Percentiles rank a stretch among this genome's conserved stretches.
phyloP scores from a whole-genome alignment of 306 rosid genomes.

The Pyrus bretschneideri region DNA sequence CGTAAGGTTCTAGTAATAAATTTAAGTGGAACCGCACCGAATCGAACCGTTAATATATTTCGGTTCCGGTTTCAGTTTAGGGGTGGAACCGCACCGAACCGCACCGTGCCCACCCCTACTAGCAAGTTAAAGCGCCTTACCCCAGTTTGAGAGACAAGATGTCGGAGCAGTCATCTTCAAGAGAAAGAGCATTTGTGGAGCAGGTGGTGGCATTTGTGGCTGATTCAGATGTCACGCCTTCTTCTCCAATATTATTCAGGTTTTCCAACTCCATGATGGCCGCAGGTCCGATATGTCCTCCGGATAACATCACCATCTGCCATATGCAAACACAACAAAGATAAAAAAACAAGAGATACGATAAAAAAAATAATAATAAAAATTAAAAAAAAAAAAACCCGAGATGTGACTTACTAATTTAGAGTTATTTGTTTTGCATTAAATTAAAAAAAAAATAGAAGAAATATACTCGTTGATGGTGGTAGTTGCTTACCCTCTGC shows the following conservation, averaged over 20 bases:
- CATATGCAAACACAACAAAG: not conserved
- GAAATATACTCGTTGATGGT: not conserved
- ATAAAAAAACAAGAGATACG: not conserved
- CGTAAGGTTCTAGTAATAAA: too few relatives aligned
- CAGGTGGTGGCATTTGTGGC: not conserved
- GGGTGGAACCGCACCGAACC: too few relatives aligned
- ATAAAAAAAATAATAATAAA: too few relatives aligned
- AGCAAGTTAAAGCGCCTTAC: not conserved
- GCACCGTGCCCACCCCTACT: too few relatives aligned
- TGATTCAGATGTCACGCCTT: not conserved
- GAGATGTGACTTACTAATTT: too few relatives aligned
- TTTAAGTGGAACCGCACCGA: too few relatives aligned
- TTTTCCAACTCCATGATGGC: not conserved
- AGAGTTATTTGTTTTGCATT: not conserved
- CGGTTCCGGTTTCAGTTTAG: too few relatives aligned
- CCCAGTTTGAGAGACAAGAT: not conserved
- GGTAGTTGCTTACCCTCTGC: conserved; percentile 6
- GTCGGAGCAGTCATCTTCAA: not conserved
- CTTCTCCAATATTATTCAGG: not conserved
- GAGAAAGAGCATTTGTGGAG: not conserved
- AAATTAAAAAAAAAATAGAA: not conserved
- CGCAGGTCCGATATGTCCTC: not conserved
- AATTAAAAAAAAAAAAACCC: too few relatives aligned
- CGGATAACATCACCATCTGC: not conserved
- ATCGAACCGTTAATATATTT: too few relatives aligned